Base-by-base conservation (phyloP, 768 basidiomycete species). In the Boletus reticulatus region DNA sequence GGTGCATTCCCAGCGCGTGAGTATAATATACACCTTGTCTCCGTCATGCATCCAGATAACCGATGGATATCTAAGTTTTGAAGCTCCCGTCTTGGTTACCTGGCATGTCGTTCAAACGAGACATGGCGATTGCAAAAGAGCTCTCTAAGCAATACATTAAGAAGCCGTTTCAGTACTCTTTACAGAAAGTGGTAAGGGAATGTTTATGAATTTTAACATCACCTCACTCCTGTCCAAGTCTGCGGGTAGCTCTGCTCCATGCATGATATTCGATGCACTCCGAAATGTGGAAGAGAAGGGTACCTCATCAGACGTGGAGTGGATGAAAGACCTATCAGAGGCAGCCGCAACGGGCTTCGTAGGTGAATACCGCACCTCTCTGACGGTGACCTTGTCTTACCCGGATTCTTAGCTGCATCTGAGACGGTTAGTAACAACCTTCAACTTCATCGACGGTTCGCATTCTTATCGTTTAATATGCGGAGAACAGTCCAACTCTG, bases 11-110 rank as follows among this genome's bases (percentile, higher is more conserved):
- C 62, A 3, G 42, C 48, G 29, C 6, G 65, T 61, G 43, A 64
- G 62, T 58, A 4, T 46, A 36, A 29, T 39, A 19, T 17, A 1
- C 13, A 9, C 14, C 19, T 22, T 27, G 3, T 34, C 4, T 12
- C 16, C 6, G 17, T 31, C 13, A 9, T 13, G 22, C n/a, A 7
- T 43, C 24, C 37, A 4, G 22, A 54, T 8, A 36, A 11, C 48
- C 14, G 29, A 36, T 32, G 8, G 8, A 9, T 9, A 10, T 37
- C 29, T 37, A 65, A n/a, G 65, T 67, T 22, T 36, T 67, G 29
- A 50, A 53, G 27, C 55, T 66, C 43, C 62, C 65, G 10, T 64
- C 62, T 13, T 65, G 64, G 64, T 36, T 66, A 31, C 64, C 62
- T 58, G 59, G 59, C 13, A 66, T 66, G 64, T 56, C 56, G 4